Conservation (phyloP, 2,329 filamentous ascomycete species). For the Ascochyta clinopodiicola region DNA sequence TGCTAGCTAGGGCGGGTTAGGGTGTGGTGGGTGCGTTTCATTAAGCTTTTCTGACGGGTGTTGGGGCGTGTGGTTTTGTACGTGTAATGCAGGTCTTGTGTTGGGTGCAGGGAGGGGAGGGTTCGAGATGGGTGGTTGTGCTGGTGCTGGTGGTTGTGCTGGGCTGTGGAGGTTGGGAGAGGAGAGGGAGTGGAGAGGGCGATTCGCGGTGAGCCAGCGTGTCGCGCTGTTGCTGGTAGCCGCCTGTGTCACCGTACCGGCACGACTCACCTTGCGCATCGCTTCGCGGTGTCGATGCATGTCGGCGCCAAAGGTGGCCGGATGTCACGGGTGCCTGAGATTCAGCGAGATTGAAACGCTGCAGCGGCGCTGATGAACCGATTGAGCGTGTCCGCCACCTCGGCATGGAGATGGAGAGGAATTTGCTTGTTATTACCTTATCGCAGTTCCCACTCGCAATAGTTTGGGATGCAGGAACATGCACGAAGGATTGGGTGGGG, state of each 20-base stretch:
- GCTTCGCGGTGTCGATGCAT: neutral
- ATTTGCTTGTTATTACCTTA: slow-evolving; percentile 1
- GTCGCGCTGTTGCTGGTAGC: neutral
- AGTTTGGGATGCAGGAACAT: neutral
- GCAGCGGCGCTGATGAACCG: neutral
- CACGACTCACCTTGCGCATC: neutral
- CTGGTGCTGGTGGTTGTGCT: neutral
- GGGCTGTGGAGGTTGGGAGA: neutral
- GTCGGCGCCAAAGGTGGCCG: neutral
- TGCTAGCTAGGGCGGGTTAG: neutral
- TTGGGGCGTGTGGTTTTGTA: neutral
- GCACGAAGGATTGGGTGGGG: slow-evolving; percentile 9
- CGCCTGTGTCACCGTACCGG: neutral
- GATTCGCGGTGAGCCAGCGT: neutral
- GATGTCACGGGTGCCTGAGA: neutral
- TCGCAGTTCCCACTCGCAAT: neutral
- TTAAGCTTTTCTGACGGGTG: slow-evolving; percentile 17
- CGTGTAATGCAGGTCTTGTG: no score
- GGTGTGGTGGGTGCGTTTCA: slow-evolving; percentile 6
- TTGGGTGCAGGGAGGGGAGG: neutral
- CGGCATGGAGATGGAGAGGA: slow-evolving; percentile 3
- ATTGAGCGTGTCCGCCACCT: neutral
- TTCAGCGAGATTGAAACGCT: neutral
- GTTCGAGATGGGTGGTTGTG: neutral
- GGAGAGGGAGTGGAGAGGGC: neutral